Evolutionary conservation across 306 rosid species (phyloP).

Genomic region (Quercus rubra): DNA sequence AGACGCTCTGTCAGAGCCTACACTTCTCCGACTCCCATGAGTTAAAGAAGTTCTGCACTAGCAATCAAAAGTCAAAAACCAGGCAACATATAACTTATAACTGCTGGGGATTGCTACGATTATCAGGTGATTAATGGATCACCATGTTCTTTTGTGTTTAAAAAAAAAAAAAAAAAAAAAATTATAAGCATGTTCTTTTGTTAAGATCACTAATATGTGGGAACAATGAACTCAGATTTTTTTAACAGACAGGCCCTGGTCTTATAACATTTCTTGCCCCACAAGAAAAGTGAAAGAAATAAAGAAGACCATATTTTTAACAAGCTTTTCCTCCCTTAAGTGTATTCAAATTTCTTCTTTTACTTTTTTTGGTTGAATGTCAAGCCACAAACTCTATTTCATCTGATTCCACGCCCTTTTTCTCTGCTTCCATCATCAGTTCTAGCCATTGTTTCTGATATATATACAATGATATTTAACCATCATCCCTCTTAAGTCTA

Average conservation of each 20-base stretch:
- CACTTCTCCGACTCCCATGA: constrained; percentile 2
- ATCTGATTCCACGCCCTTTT: background rate
- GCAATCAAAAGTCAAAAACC: constrained; percentile 13
- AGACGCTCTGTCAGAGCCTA: constrained; percentile 12
- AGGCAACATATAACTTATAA: constrained; percentile 9
- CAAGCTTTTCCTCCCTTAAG: too few relatives aligned
- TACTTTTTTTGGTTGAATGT: background rate
- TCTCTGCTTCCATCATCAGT: background rate
- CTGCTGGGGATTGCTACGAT: background rate
- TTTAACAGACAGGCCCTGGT: too few relatives aligned
- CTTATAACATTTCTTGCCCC: too few relatives aligned
- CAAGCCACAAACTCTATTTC: background rate
- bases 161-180: too few relatives aligned
- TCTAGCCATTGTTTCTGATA: background rate
- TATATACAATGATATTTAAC: background rate
- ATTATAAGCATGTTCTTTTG: background rate
- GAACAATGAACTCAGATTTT: background rate
- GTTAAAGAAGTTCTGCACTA: constrained; percentile 24
- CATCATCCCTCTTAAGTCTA: background rate
- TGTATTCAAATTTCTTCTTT: background rate
- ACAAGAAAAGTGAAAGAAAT: too few relatives aligned
- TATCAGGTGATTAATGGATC: background rate
- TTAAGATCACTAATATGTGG: background rate
- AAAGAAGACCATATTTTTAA: too few relatives aligned
- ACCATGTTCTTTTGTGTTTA: background rate